Percentiles rank a stretch among this genome's conserved stretches.
Evolutionary conservation across 371 early-diverging fungal genomes (phyloP).

Genomic region (Mortierella sp.): DNA sequence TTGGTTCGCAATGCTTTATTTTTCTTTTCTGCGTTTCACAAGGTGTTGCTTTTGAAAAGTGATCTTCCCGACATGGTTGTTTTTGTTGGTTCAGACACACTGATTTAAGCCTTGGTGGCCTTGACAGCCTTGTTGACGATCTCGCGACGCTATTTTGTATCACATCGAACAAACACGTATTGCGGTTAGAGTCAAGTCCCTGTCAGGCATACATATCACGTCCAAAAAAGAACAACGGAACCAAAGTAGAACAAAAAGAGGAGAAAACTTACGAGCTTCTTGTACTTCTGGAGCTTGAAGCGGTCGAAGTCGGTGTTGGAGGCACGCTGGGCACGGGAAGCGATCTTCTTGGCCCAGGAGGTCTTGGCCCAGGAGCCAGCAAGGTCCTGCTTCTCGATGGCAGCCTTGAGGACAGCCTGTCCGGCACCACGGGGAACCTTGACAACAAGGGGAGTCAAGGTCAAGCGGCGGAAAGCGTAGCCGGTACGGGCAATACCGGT

Average conservation of each 20-base stretch:
- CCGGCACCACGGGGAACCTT: constrained; percentile 91
- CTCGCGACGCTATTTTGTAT: constrained; percentile 43
- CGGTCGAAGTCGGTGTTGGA: constrained; percentile 95
- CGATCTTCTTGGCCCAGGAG: constrained; percentile 96
- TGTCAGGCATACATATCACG: no score
- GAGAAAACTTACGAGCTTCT: constrained; percentile 76
- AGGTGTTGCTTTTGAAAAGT: background rate
- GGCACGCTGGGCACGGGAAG: constrained; percentile 82
- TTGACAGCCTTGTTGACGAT: constrained; percentile 57
- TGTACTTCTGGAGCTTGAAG: constrained; percentile 92
- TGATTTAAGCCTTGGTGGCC: constrained; percentile 52
- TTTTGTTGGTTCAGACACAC: background rate
- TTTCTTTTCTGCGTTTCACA: constrained; percentile 17
- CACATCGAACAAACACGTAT: background rate
- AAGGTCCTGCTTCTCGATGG: constrained; percentile 87
- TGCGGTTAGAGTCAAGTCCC: no score
- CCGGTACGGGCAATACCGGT: constrained; percentile 93
- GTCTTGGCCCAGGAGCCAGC: constrained; percentile 87
- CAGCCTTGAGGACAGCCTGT: constrained; percentile 81
- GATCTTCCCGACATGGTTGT: background rate
- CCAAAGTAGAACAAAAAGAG: background rate
- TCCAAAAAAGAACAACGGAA: background rate
- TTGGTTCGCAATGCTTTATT: constrained; percentile 42
- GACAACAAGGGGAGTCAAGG: constrained; percentile 90
- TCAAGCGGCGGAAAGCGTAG: constrained; percentile 88